Evolutionary conservation across 495 filamentous ascomycete species (phyloP), one percentile per base, ranked within the genome.

Genomic region (Immersiella caudata): DNA sequence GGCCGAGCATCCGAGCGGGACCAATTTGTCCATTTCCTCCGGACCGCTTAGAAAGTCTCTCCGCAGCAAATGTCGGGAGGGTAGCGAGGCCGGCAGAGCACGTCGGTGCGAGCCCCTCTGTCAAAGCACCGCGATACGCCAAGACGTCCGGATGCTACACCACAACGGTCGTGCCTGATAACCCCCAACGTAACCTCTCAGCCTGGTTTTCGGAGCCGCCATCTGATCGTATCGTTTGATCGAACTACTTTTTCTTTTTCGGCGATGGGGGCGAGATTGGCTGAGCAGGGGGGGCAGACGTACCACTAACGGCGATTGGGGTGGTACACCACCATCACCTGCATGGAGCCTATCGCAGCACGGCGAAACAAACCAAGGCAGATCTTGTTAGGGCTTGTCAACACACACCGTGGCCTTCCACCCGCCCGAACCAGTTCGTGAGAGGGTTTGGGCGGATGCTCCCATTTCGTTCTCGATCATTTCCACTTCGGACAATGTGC

Each of bases 391-490:
- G 64, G 67, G 63, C 54, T 16, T 56, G 59, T 60, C 26, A 33
- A 60, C 64, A 56, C 24, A 26, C 52, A 55, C 52, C 64, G 52
- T 52, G 60, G 57, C 61, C 65, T 29, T 70, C 68, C 67, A 69
- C 65, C 62, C 67, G 68, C 55, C 71, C 68, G 67, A 70, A 67
- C 67, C 63, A 55, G 59, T 67, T 73, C 67, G 21, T 27, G 26
- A 69, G 51, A 36, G 61, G 20, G 60, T 57, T 63, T 62, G 66
- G 63, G 57, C 35, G 60, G 50, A 54, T 59, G 27, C 51, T 63
- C 35, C 64, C 59, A 62, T 36, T 24, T 22, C 14, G 35, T 52
- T 62, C 29, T 36, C 26, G 24, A 36, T 27, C 20, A 50, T 35
- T 60, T 50, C 27, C 50, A 12, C 29, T 60, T 25, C 22, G 58